Base-by-base conservation (phyloP, 1,284 basidiomycete species). In the Cerrena zonata region DNA sequence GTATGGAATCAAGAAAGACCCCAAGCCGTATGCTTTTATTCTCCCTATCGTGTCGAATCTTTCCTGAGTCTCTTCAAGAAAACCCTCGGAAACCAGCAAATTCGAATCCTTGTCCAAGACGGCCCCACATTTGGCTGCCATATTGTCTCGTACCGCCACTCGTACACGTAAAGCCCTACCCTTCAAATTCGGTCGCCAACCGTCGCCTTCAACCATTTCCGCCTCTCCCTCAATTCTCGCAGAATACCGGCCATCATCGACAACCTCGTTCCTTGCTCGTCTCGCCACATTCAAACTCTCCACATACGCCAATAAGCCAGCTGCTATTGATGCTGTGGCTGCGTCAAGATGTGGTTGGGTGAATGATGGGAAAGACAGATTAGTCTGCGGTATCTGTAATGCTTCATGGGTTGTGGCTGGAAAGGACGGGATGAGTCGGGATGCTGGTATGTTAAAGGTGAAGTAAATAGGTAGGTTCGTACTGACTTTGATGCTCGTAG, bases 311-410 rank as follows among this genome's bases (percentile, higher is more conserved):
- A 86, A 84, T 56, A 91, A 91, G 62, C 87, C 88, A 0, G 49
- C 77, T 2, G 69, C 73, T 11, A 82, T 90, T 25, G 80, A 91
- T 54, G 83, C 88, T 1, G 86, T 89, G 11, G 81, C 86, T 22
- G 87, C 89, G 1, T 74, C 86, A 0, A 84, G 79, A 61, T 86
- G 84, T 60, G 88, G 88, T 1, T 91, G 88, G 88, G 69, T 78
- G 15, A 89, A 89, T 55, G 79, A 86, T 43, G 84, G 84, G 39
- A 88, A 86, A 64, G 86, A 89, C 53, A 74, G 88, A 45, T 66
- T 90, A 15, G 71, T 82, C 1, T 90, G 87, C 60, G 80, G 80
- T 2, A 66, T 89, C 21, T 90, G 88, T 58, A 71, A 71, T 49
- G 73, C 73, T 18, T 84, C 84, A 23, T 90, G 88, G 87, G 80